A percentile compares a stretch with the other conserved stretches of the same genome.
Evolutionary conservation across 441 rosid species (phyloP).

Genomic region (Capsella rubella): DNA sequence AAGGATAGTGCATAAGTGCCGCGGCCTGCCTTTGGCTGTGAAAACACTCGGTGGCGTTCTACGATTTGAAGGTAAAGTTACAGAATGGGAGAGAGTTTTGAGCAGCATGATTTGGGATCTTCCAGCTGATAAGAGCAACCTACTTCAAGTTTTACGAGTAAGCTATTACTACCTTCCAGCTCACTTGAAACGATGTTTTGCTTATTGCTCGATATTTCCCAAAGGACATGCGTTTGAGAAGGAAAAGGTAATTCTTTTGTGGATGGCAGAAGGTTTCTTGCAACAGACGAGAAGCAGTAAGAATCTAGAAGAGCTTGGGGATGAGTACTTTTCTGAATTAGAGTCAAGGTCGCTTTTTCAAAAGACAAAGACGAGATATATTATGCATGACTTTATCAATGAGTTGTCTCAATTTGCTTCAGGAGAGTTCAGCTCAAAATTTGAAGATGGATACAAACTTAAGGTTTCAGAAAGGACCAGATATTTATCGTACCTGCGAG

Average conservation of each 20-base stretch:
- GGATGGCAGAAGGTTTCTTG: slow-evolving; percentile 57
- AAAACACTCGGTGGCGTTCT: slow-evolving; percentile 50
- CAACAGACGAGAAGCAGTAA: slow-evolving; percentile 36
- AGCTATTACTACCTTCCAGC: slow-evolving; percentile 51
- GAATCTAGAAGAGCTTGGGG: slow-evolving; percentile 45
- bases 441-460: slow-evolving; percentile 29
- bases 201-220: slow-evolving; percentile 51
- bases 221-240: slow-evolving; percentile 48
- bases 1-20: slow-evolving; percentile 51
- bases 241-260: slow-evolving; percentile 42
- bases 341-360: slow-evolving; percentile 47
- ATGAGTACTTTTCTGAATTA: slow-evolving; percentile 45
- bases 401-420: slow-evolving; percentile 50
- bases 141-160: slow-evolving; percentile 45
- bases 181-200: slow-evolving; percentile 49
- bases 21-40: slow-evolving; percentile 52
- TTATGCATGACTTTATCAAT: slow-evolving; percentile 49
- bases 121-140: slow-evolving; percentile 42
- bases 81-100: slow-evolving; percentile 50
- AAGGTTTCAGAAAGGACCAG: slow-evolving; percentile 39
- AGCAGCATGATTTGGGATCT: slow-evolving; percentile 52
- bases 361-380: slow-evolving; percentile 36
- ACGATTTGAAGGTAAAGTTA: slow-evolving; percentile 43
- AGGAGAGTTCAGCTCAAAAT: slow-evolving; percentile 44
- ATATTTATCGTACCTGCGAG: slow-evolving; percentile 44